Evolutionary conservation across 73 alveolate genomes (phyloP).

Genomic region (Paramecium pentaurelia): DNA sequence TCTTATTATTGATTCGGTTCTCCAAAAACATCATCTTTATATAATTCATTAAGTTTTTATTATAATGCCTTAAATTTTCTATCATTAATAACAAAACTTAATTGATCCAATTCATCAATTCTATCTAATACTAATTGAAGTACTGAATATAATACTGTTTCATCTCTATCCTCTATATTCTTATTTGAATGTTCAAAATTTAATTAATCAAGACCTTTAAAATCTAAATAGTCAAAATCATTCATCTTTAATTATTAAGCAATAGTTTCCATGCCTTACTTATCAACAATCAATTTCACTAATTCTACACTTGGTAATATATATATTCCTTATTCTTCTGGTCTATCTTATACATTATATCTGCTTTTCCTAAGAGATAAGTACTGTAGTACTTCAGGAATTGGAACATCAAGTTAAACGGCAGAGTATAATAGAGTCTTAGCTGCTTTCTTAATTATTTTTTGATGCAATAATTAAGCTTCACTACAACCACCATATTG

Average conservation of each 20-base stretch:
- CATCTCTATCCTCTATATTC: not conserved
- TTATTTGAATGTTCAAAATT: not conserved
- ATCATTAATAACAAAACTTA: not conserved
- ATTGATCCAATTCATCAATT: not conserved
- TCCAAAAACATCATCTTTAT: not conserved
- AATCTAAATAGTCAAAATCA: not conserved
- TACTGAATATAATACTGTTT: not conserved
- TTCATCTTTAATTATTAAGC: not conserved
- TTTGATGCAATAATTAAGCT: not conserved
- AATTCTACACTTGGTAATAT: not conserved
- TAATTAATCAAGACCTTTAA: not conserved
- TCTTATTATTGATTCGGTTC: not conserved
- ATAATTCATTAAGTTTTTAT: not conserved
- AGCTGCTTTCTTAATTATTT: not conserved
- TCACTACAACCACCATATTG: not conserved
- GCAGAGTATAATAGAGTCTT: not conserved
- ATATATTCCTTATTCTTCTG: not conserved
- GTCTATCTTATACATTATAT: not conserved
- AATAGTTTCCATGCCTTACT: not conserved
- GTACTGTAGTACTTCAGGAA: not conserved
- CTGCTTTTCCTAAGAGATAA: not conserved
- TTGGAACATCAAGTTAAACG: not conserved
- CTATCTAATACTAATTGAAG: not conserved
- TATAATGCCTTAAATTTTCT: not conserved
- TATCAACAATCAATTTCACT: not conserved